Evolutionary conservation across 768 basidiomycete genomes (phyloP).

Genomic region (Astraeus odoratus): DNA sequence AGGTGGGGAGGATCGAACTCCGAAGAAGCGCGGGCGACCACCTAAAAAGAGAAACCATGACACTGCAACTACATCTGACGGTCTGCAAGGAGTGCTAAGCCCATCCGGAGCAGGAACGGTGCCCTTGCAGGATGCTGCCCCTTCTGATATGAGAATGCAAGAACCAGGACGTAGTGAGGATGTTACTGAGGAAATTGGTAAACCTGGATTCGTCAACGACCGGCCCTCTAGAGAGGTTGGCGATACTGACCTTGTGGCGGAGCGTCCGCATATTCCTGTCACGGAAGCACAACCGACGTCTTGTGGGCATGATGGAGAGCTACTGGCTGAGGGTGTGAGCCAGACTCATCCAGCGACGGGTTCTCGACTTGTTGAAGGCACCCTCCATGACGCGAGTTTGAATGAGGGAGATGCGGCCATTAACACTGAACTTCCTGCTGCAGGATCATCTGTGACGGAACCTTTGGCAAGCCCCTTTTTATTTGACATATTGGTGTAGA

Average conservation of each 20-base stretch:
- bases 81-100: no score
- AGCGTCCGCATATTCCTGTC: not conserved
- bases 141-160: not conserved
- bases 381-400: no score
- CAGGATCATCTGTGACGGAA: no score
- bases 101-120: no score
- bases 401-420: no score
- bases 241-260: not conserved
- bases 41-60: slow-evolving; percentile 13
- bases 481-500: no score
- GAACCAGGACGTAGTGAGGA: not conserved
- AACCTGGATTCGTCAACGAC: not conserved
- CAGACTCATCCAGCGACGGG: no score
- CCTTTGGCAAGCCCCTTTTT: no score
- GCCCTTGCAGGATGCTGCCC: not conserved
- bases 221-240: not conserved
- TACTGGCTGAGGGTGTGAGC: no score
- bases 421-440: no score
- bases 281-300: not conserved
- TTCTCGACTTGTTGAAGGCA: no score
- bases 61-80: slow-evolving; percentile 2
- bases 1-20: slow-evolving; percentile 1
- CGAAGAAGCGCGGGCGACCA: slow-evolving; percentile 36
- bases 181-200: not conserved
- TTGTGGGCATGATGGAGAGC: no score